Conservation (phyloP, 768 basidiomycete genomes). For the Russula brevipes region DNA sequence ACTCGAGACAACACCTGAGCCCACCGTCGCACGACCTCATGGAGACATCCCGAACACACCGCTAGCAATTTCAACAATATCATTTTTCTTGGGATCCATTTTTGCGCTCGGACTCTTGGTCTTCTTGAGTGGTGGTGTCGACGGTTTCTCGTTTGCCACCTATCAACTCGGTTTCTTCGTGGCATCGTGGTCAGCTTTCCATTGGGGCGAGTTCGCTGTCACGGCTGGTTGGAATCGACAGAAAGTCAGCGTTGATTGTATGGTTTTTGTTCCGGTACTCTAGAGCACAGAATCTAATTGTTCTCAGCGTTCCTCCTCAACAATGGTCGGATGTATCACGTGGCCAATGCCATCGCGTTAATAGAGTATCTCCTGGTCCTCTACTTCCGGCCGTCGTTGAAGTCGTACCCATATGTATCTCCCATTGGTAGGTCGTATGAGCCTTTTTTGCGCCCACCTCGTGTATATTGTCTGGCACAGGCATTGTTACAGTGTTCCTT, state of each 20-base stretch:
- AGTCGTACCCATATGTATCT: slow-evolving; percentile 55
- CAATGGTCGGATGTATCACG: slow-evolving; percentile 80
- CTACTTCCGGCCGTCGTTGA: slow-evolving; percentile 62
- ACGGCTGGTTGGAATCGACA: slow-evolving; percentile 94
- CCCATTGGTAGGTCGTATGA: slow-evolving; percentile 44
- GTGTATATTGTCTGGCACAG: slow-evolving; percentile 36
- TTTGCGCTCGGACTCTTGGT: slow-evolving; percentile 56
- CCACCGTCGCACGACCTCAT: slow-evolving; percentile 33
- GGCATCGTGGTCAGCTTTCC: slow-evolving; percentile 80
- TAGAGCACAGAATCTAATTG: slow-evolving; percentile 5
- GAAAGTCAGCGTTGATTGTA: slow-evolving; percentile 91
- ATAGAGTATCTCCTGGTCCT: slow-evolving; percentile 71
- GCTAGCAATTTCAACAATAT: slow-evolving; percentile 66
- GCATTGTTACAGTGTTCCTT: slow-evolving; percentile 53
- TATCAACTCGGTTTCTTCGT: slow-evolving; percentile 80
- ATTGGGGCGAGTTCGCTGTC: slow-evolving; percentile 91
- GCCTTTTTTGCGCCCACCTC: not conserved
- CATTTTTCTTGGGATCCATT: slow-evolving; percentile 76
- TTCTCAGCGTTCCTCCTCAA: slow-evolving; percentile 83
- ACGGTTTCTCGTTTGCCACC: slow-evolving; percentile 54
- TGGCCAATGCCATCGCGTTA: slow-evolving; percentile 75
- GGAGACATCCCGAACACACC: slow-evolving; percentile 88
- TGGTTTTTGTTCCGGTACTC: slow-evolving; percentile 30
- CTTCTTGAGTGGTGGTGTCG: slow-evolving; percentile 45
- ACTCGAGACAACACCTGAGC: slow-evolving; percentile 52